These are phyloP conservation scores for Lumnitzera racemosa DNA, from an alignment of 345 rosid genomes.

Conservation along the genomic window DNA sequence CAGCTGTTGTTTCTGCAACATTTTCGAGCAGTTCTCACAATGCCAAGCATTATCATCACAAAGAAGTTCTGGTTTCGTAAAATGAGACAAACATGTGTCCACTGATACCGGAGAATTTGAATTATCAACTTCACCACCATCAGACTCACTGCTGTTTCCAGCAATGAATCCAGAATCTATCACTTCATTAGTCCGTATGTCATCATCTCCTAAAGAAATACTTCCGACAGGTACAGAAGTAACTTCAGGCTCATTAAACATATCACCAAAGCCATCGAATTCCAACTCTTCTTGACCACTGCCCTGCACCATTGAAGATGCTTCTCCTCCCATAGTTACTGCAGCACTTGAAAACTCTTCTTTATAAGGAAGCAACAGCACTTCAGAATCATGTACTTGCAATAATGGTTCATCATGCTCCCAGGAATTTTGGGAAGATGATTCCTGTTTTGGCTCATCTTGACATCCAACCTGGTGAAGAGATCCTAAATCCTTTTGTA, in stretches of 20 bases:
- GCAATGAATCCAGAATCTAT: constrained; percentile 42
- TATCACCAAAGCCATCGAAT: constrained; percentile 79
- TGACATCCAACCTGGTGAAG: constrained; percentile 19
- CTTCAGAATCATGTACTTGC: constrained; percentile 53
- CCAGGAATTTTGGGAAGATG: constrained; percentile 51
- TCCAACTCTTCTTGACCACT: constrained; percentile 46
- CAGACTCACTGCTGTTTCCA: constrained; percentile 70
- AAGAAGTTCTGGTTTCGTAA: constrained; percentile 76
- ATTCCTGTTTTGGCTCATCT: constrained; percentile 26
- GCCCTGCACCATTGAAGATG: constrained; percentile 43
- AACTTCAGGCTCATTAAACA: constrained; percentile 82
- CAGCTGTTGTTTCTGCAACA: constrained; percentile 29
- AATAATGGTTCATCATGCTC: constrained; percentile 57
- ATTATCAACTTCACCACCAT: constrained; percentile 90
- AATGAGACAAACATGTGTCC: constrained; percentile 85
- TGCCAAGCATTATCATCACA: constrained; percentile 93
- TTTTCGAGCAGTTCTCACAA: constrained; percentile 78
- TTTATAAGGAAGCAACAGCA: constrained; percentile 69
- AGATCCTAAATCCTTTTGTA: constrained; percentile 14
- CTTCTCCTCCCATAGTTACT: constrained; percentile 30
- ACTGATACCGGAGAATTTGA: constrained; percentile 78
- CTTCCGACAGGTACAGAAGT: constrained; percentile 43
- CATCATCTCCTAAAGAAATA: constrained; percentile 35
- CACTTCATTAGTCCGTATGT: constrained; percentile 22
- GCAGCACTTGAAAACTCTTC: constrained; percentile 35